These are phyloP conservation scores for Calonectria crousiana DNA, from an alignment of 2,329 filamentous ascomycete species.

Conservation along the genomic window DNA sequence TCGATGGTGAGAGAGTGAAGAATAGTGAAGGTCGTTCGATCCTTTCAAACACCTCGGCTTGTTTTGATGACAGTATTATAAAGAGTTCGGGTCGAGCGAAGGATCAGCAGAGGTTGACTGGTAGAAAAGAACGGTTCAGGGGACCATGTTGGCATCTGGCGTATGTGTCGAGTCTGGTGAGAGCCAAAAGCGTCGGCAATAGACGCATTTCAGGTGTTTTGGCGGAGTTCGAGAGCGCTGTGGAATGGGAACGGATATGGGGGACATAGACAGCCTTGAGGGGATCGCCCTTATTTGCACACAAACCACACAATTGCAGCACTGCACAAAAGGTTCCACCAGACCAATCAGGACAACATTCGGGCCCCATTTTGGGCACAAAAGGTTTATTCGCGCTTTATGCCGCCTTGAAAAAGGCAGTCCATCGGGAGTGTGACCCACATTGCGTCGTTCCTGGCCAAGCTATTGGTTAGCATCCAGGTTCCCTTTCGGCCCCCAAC, in stretches of 20 bases:
- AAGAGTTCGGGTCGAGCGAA: not conserved
- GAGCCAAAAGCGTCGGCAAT: not conserved
- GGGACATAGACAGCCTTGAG: too few relatives aligned
- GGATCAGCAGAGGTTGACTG: not conserved
- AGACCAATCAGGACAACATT: not conserved
- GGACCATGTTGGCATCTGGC: not conserved
- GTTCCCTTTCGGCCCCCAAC: accelerated
- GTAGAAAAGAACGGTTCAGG: not conserved
- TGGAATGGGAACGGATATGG: too few relatives aligned
- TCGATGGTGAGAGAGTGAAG: not conserved
- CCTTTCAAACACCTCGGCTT: not conserved
- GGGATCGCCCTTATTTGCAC: not conserved
- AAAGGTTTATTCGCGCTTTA: not conserved
- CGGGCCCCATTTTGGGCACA: not conserved
- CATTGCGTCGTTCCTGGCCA: not conserved
- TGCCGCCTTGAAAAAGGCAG: not conserved
- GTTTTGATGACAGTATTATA: not conserved
- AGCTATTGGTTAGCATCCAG: not conserved
- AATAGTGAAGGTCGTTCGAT: not conserved
- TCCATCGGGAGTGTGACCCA: not conserved
- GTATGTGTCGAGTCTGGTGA: not conserved
- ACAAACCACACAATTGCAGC: too few relatives aligned
- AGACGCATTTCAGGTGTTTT: not conserved
- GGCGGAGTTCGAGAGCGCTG: too few relatives aligned
- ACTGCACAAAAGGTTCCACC: not conserved